A percentile compares a stretch with the other conserved stretches of the same genome.
Conservation (phyloP, 192 early-diverging fungal species). For the Dimargaris cristalligena region DNA sequence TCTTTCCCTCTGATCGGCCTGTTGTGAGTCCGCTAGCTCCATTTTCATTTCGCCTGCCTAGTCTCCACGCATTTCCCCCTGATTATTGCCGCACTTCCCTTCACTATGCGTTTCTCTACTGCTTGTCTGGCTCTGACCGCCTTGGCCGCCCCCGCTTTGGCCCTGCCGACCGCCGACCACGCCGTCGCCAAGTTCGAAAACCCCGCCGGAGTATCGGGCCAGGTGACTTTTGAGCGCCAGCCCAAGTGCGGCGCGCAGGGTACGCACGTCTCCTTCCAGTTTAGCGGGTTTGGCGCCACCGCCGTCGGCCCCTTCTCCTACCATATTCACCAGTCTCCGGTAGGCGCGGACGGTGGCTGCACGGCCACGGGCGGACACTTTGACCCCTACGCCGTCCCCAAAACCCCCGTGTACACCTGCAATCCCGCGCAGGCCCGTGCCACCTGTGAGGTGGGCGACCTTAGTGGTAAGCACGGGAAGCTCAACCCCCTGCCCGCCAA, state of each 20-base stretch:
- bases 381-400: constrained; percentile 19
- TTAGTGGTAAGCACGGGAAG: constrained; percentile 35
- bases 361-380: constrained; percentile 27
- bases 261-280: neutral
- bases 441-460: constrained; percentile 39
- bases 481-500: constrained; percentile 17
- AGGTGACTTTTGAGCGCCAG: neutral
- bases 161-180: neutral
- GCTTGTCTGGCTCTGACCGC: neutral
- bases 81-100: too few relatives aligned
- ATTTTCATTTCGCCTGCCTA: neutral
- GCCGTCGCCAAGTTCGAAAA: neutral
- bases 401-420: constrained; percentile 24
- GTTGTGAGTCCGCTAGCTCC: neutral
- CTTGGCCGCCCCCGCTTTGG: neutral
- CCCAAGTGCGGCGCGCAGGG: neutral
- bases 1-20: neutral
- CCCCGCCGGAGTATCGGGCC: neutral
- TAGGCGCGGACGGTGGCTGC: constrained; percentile 26
- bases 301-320: constrained; percentile 17
- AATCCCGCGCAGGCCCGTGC: constrained; percentile 11
- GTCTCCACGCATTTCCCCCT: neutral
- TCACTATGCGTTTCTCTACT: neutral
- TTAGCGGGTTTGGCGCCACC: neutral
- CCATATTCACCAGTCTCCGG: constrained; percentile 25